Evolutionary conservation across 305 asterid genomes (phyloP).

Genomic region (Fraxinus dipetala): DNA sequence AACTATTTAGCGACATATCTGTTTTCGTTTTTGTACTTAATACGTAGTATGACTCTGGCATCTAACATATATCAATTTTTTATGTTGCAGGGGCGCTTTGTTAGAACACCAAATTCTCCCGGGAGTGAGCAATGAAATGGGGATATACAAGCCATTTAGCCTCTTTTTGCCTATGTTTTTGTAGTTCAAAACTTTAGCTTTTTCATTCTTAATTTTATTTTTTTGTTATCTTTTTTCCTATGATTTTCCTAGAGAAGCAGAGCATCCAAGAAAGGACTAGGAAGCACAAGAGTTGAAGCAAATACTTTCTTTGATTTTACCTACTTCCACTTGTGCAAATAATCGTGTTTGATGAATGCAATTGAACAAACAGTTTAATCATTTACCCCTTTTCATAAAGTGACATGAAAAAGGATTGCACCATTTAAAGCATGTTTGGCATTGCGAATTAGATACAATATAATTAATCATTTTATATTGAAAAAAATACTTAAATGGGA

Average conservation of each 20-base stretch:
- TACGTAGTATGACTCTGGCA: not conserved
- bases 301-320: not conserved
- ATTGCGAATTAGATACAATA: no score
- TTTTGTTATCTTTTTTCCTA: not conserved
- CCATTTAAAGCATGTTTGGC: not conserved
- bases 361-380: not conserved
- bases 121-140: conserved; percentile 46
- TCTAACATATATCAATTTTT: not conserved
- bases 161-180: not conserved
- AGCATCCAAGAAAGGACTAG: not conserved
- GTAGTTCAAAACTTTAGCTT: conserved; percentile 8
- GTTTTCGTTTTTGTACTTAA: not conserved
- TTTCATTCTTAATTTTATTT: not conserved
- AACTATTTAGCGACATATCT: not conserved
- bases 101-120: conserved; percentile 61
- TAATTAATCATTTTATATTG: no score
- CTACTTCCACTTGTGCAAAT: not conserved
- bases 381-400: not conserved
- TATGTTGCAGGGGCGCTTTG: conserved; percentile 75
- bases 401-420: not conserved
- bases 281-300: not conserved
- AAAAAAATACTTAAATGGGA: no score
- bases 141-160: not conserved
- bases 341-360: not conserved
- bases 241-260: not conserved